Conservation (phyloP, 129 eudicot species). For the Flaveria robusta region DNA sequence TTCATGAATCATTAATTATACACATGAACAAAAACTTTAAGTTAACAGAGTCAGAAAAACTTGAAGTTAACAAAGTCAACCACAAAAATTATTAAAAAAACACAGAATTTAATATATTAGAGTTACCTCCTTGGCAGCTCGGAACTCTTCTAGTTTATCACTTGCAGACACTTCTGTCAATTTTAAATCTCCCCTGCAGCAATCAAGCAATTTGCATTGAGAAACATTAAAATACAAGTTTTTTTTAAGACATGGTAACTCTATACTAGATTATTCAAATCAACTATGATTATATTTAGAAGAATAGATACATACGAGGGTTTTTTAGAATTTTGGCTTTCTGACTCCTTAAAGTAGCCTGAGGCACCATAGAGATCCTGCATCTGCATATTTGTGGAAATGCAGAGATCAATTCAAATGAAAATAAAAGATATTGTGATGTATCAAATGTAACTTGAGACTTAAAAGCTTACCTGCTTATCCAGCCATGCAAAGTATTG, state of each 20-base stretch:
- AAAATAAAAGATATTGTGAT: neutral
- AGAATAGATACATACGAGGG: conserved; percentile 45
- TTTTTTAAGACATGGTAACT: neutral
- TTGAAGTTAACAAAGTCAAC: no score
- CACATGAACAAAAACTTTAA: no score
- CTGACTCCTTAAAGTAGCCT: conserved; percentile 79
- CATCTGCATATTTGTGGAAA: conserved; percentile 58
- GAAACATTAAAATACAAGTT: neutral
- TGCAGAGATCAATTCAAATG: conserved; percentile 1
- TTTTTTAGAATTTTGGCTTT: conserved; percentile 41
- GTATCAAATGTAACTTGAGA: conserved; percentile 6
- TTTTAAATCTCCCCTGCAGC: conserved; percentile 53
- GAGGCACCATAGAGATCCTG: conserved; percentile 93
- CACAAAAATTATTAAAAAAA: neutral
- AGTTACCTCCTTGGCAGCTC: conserved; percentile 91
- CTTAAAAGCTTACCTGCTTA: conserved; percentile 59
- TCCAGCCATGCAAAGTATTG: conserved; percentile 97
- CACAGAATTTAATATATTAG: neutral
- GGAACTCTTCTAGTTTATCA: conserved; percentile 87
- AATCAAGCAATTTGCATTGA: conserved; percentile 3
- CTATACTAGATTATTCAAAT: neutral
- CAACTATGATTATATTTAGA: neutral
- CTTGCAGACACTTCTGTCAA: conserved; percentile 88
- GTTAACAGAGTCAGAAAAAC: no score
- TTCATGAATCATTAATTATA: no score